Base-by-base conservation (phyloP, 2,329 filamentous ascomycete species). In the Microcyclospora tardicrescens region DNA sequence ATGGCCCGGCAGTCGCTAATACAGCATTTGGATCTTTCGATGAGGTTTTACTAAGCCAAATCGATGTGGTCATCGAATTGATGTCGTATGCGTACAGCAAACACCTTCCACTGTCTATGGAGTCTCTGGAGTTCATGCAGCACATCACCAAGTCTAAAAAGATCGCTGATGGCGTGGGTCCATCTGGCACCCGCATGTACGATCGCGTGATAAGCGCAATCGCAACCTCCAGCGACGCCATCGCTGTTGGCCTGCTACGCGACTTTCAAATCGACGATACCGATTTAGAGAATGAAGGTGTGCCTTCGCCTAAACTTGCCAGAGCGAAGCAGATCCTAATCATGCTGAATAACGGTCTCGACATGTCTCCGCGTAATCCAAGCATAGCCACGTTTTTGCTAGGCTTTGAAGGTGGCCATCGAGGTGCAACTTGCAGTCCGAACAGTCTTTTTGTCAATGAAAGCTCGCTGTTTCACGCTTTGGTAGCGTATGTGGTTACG, bases 341-440 rank as follows among this genome's bases (percentile, higher is more conserved):
- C 46, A 89, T 98, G 52, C 65, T 99, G 29, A 81, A 84, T 49
- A 75, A 78, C 39, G 93, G 84, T 55, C 69, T 98, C 2, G 72
- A 74, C 38, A 77, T 81, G 28, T 81, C 79, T 16, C 79, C 82
- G 1, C 74, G 81, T 50, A 75, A 79, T 49, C 87, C 91, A 4
- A 93, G 81, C 2, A 79, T 98, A 48, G 91, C 89, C 0, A 93
- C 98, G 59, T 70, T 93, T 34, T 67, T 98, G 2, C 75, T 98
- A 5, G 91, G 91, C 0, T 95, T 98, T 73, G 19, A 24, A 8
- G 19, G 19, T 5, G 19, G 19, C 8, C 4, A 24, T 24, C 19
- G 19, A 24, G 19, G 19, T 24, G 19, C 19, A 24, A 73, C 40
- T 13, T 93, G 85, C 52, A 71, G 81, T 36, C 64, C 76, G 1